Percentiles rank a stretch among this genome's conserved stretches.
Conservation (phyloP, 495 filamentous ascomycete species). For the Daldinia grandis region DNA sequence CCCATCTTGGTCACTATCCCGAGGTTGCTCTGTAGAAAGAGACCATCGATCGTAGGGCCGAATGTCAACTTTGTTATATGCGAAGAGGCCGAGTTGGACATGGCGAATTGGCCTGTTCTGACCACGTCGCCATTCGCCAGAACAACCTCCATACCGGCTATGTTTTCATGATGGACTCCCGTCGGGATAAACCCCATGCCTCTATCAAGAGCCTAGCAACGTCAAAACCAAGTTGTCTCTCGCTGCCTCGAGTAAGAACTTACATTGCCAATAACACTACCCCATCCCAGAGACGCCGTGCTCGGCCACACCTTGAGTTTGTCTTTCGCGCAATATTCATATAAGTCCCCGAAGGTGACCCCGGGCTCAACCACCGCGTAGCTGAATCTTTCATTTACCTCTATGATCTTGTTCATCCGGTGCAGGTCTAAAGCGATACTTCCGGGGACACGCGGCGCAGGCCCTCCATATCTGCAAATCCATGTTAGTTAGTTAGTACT, state of each 20-base stretch:
- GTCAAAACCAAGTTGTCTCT: slow-evolving; percentile 1
- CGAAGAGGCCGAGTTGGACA: slow-evolving; percentile 52
- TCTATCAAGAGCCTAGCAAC: slow-evolving; percentile 50
- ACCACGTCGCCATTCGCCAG: slow-evolving; percentile 58
- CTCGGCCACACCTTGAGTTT: slow-evolving; percentile 64
- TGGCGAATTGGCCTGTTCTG: slow-evolving; percentile 60
- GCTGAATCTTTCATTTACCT: slow-evolving; percentile 62
- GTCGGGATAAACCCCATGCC: slow-evolving; percentile 57
- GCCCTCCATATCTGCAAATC: slow-evolving; percentile 63
- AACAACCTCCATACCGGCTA: slow-evolving; percentile 60
- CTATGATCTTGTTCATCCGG: slow-evolving; percentile 63
- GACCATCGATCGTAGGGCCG: slow-evolving; percentile 58
- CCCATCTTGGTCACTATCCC: slow-evolving; percentile 61
- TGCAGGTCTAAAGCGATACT: slow-evolving; percentile 64
- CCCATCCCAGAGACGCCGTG: slow-evolving; percentile 65
- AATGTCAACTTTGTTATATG: slow-evolving; percentile 59
- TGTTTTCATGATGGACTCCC: slow-evolving; percentile 58
- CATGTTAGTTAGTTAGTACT: slow-evolving; percentile 20
- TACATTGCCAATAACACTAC: slow-evolving; percentile 64
- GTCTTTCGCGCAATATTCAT: slow-evolving; percentile 58
- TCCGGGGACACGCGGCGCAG: slow-evolving; percentile 61
- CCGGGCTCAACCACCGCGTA: slow-evolving; percentile 66
- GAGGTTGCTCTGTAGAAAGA: slow-evolving; percentile 60
- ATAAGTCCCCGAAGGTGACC: slow-evolving; percentile 63
- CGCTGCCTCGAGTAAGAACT: slow-evolving; percentile 1